Evolutionary conservation across 2,329 filamentous ascomycete genomes (phyloP).

Genomic region (Monosporascus sp.): DNA sequence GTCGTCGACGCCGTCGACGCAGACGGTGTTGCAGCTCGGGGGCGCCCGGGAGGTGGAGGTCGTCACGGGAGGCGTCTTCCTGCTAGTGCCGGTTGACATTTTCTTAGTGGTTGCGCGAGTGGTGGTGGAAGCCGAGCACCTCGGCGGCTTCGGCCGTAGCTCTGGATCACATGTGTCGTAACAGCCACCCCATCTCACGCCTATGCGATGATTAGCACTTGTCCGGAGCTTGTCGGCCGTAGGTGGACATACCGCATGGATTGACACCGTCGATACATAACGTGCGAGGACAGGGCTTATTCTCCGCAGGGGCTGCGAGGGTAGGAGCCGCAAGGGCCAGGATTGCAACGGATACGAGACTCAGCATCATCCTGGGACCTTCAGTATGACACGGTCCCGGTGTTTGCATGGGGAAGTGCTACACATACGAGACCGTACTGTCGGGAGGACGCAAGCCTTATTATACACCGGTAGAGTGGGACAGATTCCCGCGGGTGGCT

Average conservation of each 20-base stretch:
- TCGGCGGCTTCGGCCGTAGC: neutral
- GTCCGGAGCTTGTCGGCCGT: neutral
- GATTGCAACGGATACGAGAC: neutral
- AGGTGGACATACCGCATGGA: neutral
- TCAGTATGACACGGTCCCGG: neutral
- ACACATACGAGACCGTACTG: neutral
- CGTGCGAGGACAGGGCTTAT: neutral
- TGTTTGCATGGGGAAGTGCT: neutral
- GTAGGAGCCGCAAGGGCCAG: neutral
- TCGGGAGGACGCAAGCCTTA: neutral
- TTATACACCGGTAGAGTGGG: neutral
- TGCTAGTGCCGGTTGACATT: neutral
- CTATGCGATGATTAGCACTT: neutral
- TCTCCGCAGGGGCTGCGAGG: neutral
- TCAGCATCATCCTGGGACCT: neutral
- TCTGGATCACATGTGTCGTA: neutral
- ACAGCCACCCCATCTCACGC: neutral
- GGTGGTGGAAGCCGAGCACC: neutral
- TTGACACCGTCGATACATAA: neutral
- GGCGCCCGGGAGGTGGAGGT: neutral
- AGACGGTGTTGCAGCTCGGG: neutral
- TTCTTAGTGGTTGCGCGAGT: neutral
- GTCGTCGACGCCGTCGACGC: neutral
- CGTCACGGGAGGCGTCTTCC: neutral
- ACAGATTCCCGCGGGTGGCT: neutral